Base-by-base conservation (phyloP, 306 rosid genomes). In the Cicer pinnatifidum region DNA sequence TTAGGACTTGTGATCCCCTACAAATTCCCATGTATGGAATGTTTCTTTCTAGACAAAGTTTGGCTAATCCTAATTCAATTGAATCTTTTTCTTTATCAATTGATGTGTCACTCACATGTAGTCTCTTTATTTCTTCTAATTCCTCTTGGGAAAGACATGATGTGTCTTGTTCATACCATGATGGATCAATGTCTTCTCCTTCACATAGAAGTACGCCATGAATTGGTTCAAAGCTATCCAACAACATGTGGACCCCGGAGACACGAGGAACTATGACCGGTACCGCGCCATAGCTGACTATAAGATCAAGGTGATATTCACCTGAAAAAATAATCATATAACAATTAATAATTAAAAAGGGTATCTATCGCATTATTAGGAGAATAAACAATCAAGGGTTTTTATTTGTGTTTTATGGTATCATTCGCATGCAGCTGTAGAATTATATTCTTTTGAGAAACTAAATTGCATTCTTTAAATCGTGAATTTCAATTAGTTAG, bases 131-230 rank as follows among this genome's bases (percentile, higher is more conserved):
- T 58, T 93, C 92, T 2, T 89, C 94, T 11, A 86, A 63, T 11
- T 93, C 97, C 33, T 88, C 88, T 3, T 83, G 81, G 0, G 94
- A 89, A 45, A 93, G 89, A 9, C 76, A 85, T 3, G 88, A 38
- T 20, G 82, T 56, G 3, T 85, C 93, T 38, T 82, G 69, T 7
- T 87, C 89, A 39, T 93, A 93, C 41, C 83, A 92, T 17, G 92
- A 88, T 1, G 98, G 98, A 72, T 93, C 98, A 9, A 93, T 93
- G 74, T 91, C 98, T 72, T 93, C 98, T 45, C 98, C 98, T 83
- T 93, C 97, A 64, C 96, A 91, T 8, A 93, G 94, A 35, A 93
- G 92, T 11, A 91, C 98, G 10, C 98, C 98, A 81, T 93, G 98
- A 82, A 93, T 93, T 33, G 98, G 98, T 78, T 91, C 97, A 61